phyloP scores from a whole-genome alignment of 1,284 basidiomycete genomes.

The Apiotrichum mycotoxinovorans region DNA sequence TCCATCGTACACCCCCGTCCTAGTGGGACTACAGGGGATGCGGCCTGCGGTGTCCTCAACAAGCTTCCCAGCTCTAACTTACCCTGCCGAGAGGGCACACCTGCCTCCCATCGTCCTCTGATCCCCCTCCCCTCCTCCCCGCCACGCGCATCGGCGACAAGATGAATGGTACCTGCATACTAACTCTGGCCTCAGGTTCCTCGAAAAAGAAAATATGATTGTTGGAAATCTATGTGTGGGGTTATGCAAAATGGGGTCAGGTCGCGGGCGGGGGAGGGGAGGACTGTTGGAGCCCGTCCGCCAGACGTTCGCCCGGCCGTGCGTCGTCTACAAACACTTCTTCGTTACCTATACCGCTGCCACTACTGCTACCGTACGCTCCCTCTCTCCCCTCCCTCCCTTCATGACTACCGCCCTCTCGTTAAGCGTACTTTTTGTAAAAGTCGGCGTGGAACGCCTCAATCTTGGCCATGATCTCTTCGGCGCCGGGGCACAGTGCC shows the following conservation, averaged over 20 bases:
- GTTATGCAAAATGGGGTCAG: neutral
- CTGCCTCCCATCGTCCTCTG: no score
- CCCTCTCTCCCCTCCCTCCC: neutral
- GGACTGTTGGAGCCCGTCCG: neutral
- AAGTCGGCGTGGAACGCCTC: conserved; percentile 74
- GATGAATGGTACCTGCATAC: neutral
- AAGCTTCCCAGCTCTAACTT: no score
- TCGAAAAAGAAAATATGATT: neutral
- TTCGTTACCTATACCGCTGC: neutral
- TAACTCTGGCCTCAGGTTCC: no score
- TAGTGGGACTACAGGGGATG: no score
- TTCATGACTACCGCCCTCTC: neutral
- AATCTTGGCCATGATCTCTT: conserved; percentile 75
- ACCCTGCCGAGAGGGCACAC: no score
- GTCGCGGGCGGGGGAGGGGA: neutral
- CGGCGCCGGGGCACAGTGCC: conserved; percentile 71
- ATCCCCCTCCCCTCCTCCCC: neutral
- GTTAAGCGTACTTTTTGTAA: conserved; percentile 59
- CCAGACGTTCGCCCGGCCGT: no score
- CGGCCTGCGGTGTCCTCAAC: no score
- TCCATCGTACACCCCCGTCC: no score
- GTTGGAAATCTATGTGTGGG: neutral
- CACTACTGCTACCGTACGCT: neutral
- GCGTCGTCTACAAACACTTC: neutral
- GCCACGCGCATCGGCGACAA: neutral